Conservation (phyloP, 352 stramenopile genomes). For the Peronospora destructor region DNA sequence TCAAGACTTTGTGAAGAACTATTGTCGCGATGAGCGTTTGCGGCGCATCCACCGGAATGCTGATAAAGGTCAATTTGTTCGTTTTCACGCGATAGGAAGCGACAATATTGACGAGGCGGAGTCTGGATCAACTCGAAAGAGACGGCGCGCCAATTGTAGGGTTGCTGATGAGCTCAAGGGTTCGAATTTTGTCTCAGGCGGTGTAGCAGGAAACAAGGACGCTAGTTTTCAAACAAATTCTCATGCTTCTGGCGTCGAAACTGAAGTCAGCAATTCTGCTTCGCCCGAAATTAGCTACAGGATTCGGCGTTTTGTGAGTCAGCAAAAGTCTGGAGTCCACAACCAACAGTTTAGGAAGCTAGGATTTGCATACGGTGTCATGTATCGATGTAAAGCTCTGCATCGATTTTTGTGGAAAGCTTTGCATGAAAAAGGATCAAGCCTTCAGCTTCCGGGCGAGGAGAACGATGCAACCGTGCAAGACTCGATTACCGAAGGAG, state of each 20-base stretch:
- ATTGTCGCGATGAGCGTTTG: slow-evolving; percentile 68
- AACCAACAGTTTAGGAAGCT: slow-evolving; percentile 67
- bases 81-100: slow-evolving; percentile 35
- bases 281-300: slow-evolving; percentile 54
- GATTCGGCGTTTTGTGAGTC: slow-evolving; percentile 59
- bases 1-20: slow-evolving; percentile 68
- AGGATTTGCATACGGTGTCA: slow-evolving; percentile 74
- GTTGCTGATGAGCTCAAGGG: neutral
- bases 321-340: slow-evolving; percentile 48
- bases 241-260: slow-evolving; percentile 14
- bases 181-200: slow-evolving; percentile 4
- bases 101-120: slow-evolving; percentile 35
- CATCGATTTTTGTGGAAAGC: slow-evolving; percentile 67
- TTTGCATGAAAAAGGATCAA: slow-evolving; percentile 37
- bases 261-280: slow-evolving; percentile 5
- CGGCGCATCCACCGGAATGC: slow-evolving; percentile 57
- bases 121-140: slow-evolving; percentile 21
- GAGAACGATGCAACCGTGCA: slow-evolving; percentile 35
- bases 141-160: slow-evolving; percentile 7
- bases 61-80: slow-evolving; percentile 49
- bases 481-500: slow-evolving; percentile 25
- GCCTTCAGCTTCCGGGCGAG: slow-evolving; percentile 36
- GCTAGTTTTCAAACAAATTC: slow-evolving; percentile 6
- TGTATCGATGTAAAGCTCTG: slow-evolving; percentile 79
- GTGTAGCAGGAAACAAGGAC: neutral